Evolutionary conservation across 192 early-diverging fungal species (phyloP).

Genomic region (Backusella sp.): DNA sequence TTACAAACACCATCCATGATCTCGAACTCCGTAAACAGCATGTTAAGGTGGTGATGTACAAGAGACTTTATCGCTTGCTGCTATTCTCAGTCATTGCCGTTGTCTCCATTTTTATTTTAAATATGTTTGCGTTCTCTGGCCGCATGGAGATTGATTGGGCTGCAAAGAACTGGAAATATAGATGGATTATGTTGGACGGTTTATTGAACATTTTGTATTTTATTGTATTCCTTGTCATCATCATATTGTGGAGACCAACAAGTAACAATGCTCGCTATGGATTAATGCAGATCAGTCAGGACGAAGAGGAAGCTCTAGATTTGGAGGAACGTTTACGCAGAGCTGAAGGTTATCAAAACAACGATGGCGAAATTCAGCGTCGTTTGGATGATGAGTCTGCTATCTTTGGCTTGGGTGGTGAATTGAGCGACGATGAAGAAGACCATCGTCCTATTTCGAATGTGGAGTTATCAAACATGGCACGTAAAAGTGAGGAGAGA

Average conservation of each 20-base stretch:
- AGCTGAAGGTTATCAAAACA: slow-evolving; percentile 45
- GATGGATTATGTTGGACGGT: slow-evolving; percentile 93
- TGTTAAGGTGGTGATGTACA: slow-evolving; percentile 93
- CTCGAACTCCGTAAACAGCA: slow-evolving; percentile 79
- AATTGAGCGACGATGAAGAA: slow-evolving; percentile 60
- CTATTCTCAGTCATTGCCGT: slow-evolving; percentile 73
- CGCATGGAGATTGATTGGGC: slow-evolving; percentile 64
- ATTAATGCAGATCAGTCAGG: slow-evolving; percentile 76
- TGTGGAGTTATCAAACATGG: not conserved
- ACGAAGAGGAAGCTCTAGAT: slow-evolving; percentile 70
- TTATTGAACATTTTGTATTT: slow-evolving; percentile 92
- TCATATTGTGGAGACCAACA: slow-evolving; percentile 91
- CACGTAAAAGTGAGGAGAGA: not conserved
- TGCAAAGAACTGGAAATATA: slow-evolving; percentile 75
- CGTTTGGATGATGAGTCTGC: slow-evolving; percentile 44
- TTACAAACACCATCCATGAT: slow-evolving; percentile 73
- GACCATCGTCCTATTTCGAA: slow-evolving; percentile 17
- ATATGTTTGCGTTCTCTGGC: slow-evolving; percentile 74
- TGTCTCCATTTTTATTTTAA: slow-evolving; percentile 77
- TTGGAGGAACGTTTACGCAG: slow-evolving; percentile 56
- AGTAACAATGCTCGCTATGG: slow-evolving; percentile 89
- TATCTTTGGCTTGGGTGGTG: slow-evolving; percentile 64
- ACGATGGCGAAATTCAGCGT: slow-evolving; percentile 32
- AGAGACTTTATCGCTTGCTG: slow-evolving; percentile 75
- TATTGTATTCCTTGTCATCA: slow-evolving; percentile 72